Percentiles rank a stretch among this genome's conserved stretches.
These are phyloP conservation scores for Ascochyta fabae DNA, from an alignment of 2,329 filamentous ascomycete genomes.

Conservation along the genomic window DNA sequence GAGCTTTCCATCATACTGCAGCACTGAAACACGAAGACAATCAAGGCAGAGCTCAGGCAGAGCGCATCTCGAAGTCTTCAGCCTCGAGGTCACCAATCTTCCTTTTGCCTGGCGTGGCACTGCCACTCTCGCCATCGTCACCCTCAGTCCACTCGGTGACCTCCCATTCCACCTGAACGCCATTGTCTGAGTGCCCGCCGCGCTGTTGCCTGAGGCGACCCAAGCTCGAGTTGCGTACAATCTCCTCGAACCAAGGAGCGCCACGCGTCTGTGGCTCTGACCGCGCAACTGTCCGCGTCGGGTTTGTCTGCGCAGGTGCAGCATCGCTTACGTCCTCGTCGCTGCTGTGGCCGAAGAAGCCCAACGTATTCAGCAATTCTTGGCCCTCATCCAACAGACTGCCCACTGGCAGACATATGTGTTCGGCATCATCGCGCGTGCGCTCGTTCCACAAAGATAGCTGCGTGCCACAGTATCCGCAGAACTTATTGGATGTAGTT, in stretches of 20 bases:
- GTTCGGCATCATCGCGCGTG: constrained; percentile 73
- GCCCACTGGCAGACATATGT: constrained; percentile 81
- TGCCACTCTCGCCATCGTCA: constrained; percentile 43
- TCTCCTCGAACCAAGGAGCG: constrained; percentile 83
- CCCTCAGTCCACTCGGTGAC: constrained; percentile 69
- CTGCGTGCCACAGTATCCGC: constrained; percentile 88
- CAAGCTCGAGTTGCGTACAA: constrained; percentile 77
- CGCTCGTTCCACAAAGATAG: constrained; percentile 83
- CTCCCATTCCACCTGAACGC: constrained; percentile 79
- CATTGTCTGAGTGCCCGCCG: constrained; percentile 68
- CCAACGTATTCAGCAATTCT: constrained; percentile 73
- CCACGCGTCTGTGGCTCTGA: constrained; percentile 53
- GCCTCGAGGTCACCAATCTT: constrained; percentile 42
- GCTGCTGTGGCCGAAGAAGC: constrained; percentile 61
- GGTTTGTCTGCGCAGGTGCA: constrained; percentile 19
- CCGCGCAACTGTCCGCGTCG: constrained; percentile 23
- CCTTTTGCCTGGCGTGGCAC: constrained; percentile 37
- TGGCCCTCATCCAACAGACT: constrained; percentile 76
- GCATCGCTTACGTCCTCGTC: constrained; percentile 33
- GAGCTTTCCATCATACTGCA: constrained; percentile 32
- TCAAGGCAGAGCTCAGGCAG: constrained; percentile 20
- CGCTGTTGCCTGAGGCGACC: constrained; percentile 70
- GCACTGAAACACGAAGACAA: constrained; percentile 12
- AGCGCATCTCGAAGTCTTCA: constrained; percentile 43
- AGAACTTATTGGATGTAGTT: constrained; percentile 69